Base-by-base conservation (phyloP, 345 rosid genomes). In the Salix viminalis region DNA sequence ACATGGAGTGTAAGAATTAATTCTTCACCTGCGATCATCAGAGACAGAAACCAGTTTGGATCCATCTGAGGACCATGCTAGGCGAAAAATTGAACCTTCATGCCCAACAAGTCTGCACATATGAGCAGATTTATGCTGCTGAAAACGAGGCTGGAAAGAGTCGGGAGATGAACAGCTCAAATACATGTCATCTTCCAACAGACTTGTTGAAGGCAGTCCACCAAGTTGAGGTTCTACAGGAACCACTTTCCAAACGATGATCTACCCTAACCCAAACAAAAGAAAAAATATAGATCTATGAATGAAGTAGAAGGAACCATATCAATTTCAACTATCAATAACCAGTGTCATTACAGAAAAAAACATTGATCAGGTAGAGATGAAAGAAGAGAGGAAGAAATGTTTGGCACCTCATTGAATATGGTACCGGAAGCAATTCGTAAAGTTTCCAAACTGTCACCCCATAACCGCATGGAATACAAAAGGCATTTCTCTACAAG, bases 11-110 rank as follows among this genome's bases (percentile, higher is more conserved):
- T 65, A 73, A 72, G n/a, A 83, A 56, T 64, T 32, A 32, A 71
- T 72, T 79, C 75, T 81, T 87, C 79, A 96, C 99, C 99, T 93
- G 75, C 97, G 94, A 86, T 96, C 99, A 90, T 96, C 98, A 85
- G 98, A 96, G 75, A 91, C 94, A 21, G 97, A 93, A 78, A 96
- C 89, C 73, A 96, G 84, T 82, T 85, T 91, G 58, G 91, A 87
- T 77, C 97, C 98, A 86, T 85, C 86, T 70, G 88, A 84, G 74
- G 98, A 92, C 99, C 99, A 96, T 71, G 88, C 91, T 36, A 96
- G 86, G 76, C 95, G 92, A 87, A 93, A 92, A 79, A 96, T 96
- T 30, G 97, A 96, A 83, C 99, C 99, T 83, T 96, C 99, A 82
- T 96, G 99, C 46, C 98, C 99, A 67, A 79, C 71, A 78, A 96